These are phyloP conservation scores for Platanthera guangdongensis DNA, from an alignment of 106 monocot species.

Conservation along the genomic window DNA sequence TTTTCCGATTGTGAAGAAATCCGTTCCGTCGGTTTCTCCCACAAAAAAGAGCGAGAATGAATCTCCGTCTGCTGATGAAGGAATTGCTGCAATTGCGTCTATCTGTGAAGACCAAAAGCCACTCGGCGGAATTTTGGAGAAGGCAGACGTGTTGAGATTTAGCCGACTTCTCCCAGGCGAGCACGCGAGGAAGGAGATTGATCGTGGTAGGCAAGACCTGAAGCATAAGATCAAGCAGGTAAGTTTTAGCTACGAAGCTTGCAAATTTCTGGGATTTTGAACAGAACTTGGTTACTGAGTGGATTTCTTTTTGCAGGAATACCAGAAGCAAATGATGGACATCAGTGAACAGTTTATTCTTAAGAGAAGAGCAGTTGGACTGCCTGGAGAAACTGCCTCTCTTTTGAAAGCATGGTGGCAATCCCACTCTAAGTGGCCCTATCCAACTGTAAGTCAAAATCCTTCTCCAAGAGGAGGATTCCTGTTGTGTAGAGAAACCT, in stretches of 20 bases:
- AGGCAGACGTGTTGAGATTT: slow-evolving; percentile 39
- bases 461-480: background rate
- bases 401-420: slow-evolving; percentile 16
- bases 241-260: background rate
- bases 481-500: background rate
- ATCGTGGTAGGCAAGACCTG: slow-evolving; percentile 37
- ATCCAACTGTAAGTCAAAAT: slow-evolving; percentile 11
- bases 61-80: slow-evolving; percentile 22
- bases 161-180: slow-evolving; percentile 31
- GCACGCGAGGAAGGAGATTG: slow-evolving; percentile 32
- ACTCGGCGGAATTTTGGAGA: slow-evolving; percentile 14
- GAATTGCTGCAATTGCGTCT: slow-evolving; percentile 38
- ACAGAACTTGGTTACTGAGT: background rate
- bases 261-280: background rate
- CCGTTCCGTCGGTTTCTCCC: background rate
- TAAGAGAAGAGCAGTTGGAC: slow-evolving; percentile 12
- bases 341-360: slow-evolving; percentile 17
- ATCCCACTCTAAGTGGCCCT: slow-evolving; percentile 22
- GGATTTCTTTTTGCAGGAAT: slow-evolving; percentile 11
- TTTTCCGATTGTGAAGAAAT: slow-evolving; percentile 3
- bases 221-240: slow-evolving; percentile 56
- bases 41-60: background rate
- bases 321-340: slow-evolving; percentile 15
- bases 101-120: slow-evolving; percentile 31
- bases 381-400: slow-evolving; percentile 14